These are phyloP conservation scores for Leccinum arenicola DNA, from an alignment of 768 basidiomycete species.

Conservation along the genomic window DNA sequence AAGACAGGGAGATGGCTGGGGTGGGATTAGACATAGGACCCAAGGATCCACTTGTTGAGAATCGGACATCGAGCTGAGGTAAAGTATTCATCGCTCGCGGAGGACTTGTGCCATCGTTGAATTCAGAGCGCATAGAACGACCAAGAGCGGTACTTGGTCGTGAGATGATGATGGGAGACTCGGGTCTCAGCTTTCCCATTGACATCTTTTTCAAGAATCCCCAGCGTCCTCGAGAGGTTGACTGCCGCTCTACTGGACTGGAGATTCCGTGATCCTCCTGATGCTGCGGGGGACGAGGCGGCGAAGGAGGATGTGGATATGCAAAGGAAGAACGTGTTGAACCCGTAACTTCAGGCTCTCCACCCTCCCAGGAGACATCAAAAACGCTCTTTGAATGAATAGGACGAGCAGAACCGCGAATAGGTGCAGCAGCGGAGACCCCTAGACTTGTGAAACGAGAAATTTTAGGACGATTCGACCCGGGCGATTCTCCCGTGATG, in stretches of 20 bases:
- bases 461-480: constrained; percentile 35
- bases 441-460: constrained; percentile 70
- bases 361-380: constrained; percentile 45
- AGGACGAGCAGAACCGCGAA: constrained; percentile 36
- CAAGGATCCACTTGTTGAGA: constrained; percentile 67
- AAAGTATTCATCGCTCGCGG: constrained; percentile 37
- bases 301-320: constrained; percentile 27
- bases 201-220: constrained; percentile 99
- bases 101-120: constrained; percentile 19
- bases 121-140: constrained; percentile 17
- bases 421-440: constrained; percentile 36
- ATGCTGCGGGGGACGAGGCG: constrained; percentile 19
- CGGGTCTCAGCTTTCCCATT: constrained; percentile 86
- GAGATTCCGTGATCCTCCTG: constrained; percentile 16
- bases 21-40: constrained; percentile 44
- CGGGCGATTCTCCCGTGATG: constrained; percentile 30
- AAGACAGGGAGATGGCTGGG: constrained; percentile 29
- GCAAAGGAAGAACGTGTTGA: constrained; percentile 24
- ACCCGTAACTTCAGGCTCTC: constrained; percentile 9
- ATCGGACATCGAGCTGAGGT: constrained; percentile 67
- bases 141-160: constrained; percentile 36
- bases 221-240: constrained; percentile 61
- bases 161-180: constrained; percentile 41
- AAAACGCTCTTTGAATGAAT: constrained; percentile 44
- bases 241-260: constrained; percentile 26